Conservation (phyloP, 768 basidiomycete species). For the Sistotremastrum niveocremeum region DNA sequence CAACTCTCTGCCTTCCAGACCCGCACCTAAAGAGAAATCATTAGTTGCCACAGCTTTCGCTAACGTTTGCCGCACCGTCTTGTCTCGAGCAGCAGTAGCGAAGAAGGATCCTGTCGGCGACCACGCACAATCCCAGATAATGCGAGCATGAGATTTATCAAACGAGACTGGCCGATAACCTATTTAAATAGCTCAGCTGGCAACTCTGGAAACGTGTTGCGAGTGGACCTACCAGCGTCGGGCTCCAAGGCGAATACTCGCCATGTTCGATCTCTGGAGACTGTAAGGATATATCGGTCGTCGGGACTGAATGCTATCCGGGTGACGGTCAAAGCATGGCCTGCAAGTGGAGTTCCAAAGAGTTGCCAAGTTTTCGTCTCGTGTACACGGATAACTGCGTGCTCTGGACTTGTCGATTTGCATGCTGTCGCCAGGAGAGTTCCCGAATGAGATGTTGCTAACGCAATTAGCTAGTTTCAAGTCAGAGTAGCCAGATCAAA, state of each 20-base stretch:
- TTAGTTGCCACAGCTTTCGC: background rate
- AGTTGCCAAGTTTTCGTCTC: slow-evolving; percentile 57
- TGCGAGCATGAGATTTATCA: slow-evolving; percentile 79
- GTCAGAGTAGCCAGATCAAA: background rate
- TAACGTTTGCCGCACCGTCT: slow-evolving; percentile 44
- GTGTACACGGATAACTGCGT: slow-evolving; percentile 80
- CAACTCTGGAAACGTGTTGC: slow-evolving; percentile 2
- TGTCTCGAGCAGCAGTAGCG: slow-evolving; percentile 90
- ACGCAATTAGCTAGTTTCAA: slow-evolving; percentile 51
- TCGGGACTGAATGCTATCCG: slow-evolving; percentile 82
- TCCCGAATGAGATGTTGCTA: slow-evolving; percentile 60
- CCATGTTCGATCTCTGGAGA: slow-evolving; percentile 91
- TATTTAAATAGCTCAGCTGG: slow-evolving; percentile 4
- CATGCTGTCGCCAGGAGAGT: slow-evolving; percentile 78
- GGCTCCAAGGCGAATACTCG: slow-evolving; percentile 47
- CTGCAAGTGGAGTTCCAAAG: slow-evolving; percentile 59
- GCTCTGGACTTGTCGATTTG: slow-evolving; percentile 75
- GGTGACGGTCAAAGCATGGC: slow-evolving; percentile 85
- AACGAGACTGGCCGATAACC: slow-evolving; percentile 52
- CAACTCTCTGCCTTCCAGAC: slow-evolving; percentile 60
- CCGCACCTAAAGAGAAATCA: slow-evolving; percentile 45
- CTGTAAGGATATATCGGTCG: slow-evolving; percentile 65
- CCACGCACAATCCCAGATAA: slow-evolving; percentile 96
- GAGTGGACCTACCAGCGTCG: slow-evolving; percentile 22
- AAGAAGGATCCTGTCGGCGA: slow-evolving; percentile 62